These are phyloP conservation scores for Pythium rhizo-oryzae DNA, from an alignment of 352 stramenopile species.

Conservation along the genomic window DNA sequence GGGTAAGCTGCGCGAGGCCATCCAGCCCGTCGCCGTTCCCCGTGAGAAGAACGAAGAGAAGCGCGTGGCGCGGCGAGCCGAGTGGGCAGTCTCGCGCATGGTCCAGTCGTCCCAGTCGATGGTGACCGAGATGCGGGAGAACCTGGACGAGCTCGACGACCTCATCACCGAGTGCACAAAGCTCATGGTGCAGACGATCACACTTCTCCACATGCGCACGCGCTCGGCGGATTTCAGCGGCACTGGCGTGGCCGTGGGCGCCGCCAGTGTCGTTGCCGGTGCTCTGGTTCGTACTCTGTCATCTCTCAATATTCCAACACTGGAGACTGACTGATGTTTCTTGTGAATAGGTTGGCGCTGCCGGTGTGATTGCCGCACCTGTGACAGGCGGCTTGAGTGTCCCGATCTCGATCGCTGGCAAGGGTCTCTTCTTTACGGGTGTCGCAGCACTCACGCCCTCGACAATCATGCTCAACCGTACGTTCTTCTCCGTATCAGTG, in stretches of 20 bases:
- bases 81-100: slow-evolving; percentile 82
- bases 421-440: slow-evolving; percentile 83
- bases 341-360: slow-evolving; percentile 53
- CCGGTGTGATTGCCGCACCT: slow-evolving; percentile 73
- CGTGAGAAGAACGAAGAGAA: slow-evolving; percentile 78
- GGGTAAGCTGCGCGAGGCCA: slow-evolving; percentile 66
- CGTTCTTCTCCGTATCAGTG: slow-evolving; percentile 15
- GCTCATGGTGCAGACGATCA: slow-evolving; percentile 88
- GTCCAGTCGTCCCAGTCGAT: slow-evolving; percentile 66
- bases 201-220: slow-evolving; percentile 78
- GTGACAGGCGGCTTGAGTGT: slow-evolving; percentile 82
- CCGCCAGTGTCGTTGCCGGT: slow-evolving; percentile 79
- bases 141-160: slow-evolving; percentile 78
- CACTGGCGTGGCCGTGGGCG: slow-evolving; percentile 79
- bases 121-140: slow-evolving; percentile 71
- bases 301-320: neutral
- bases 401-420: slow-evolving; percentile 81
- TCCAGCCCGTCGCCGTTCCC: slow-evolving; percentile 51
- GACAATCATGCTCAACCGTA: slow-evolving; percentile 88
- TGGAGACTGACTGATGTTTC: neutral
- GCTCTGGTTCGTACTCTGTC: slow-evolving; percentile 53
- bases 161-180: slow-evolving; percentile 81
- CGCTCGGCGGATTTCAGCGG: slow-evolving; percentile 85
- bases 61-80: slow-evolving; percentile 62
- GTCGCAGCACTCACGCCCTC: slow-evolving; percentile 79